Evolutionary conservation across 2,329 filamentous ascomycete species (phyloP).

Genomic region (Penicillium capsulatum): DNA sequence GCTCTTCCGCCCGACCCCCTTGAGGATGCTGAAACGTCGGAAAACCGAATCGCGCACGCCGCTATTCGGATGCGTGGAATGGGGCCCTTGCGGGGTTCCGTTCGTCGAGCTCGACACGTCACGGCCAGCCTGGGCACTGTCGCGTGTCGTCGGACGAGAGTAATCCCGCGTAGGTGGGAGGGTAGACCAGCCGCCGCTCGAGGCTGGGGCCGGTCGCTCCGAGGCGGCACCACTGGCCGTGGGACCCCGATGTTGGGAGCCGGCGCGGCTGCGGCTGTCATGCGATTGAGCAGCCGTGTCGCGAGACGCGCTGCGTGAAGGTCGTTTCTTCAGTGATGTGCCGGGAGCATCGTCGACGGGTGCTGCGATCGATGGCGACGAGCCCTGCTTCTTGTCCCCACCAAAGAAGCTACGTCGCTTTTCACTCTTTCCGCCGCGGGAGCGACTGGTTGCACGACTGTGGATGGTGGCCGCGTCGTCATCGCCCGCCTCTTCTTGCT

Average conservation of each 20-base stretch:
- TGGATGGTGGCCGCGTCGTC: conserved; percentile 37
- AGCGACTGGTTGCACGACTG: conserved; percentile 36
- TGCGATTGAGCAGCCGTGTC: conserved; percentile 25
- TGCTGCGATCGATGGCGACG: conserved; percentile 27
- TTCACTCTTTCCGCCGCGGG: conserved; percentile 32
- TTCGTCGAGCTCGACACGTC: conserved; percentile 8
- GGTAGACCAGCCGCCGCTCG: conserved; percentile 32
- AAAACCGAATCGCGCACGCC: conserved; percentile 60
- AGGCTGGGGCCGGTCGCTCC: conserved; percentile 18
- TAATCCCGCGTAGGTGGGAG: conserved; percentile 34
- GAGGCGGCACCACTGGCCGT: conserved; percentile 16
- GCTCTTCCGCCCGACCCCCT: conserved; percentile 63
- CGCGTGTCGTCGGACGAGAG: conserved; percentile 32
- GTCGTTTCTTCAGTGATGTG: conserved; percentile 19
- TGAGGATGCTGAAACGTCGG: conserved; percentile 74
- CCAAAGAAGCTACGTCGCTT: conserved; percentile 43
- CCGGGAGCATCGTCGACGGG: conserved; percentile 19
- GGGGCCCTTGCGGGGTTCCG: conserved; percentile 18
- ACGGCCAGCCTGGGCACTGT: conserved; percentile 20
- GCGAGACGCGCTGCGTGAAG: conserved; percentile 28
- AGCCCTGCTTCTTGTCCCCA: conserved; percentile 34
- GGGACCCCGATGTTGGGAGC: conserved; percentile 26
- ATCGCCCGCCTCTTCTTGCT: conserved; percentile 24
- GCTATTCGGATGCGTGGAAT: conserved; percentile 24
- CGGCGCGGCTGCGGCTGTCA: conserved; percentile 28